Conservation (phyloP, 2,329 filamentous ascomycete genomes). For the Coniochaeta sp. region DNA sequence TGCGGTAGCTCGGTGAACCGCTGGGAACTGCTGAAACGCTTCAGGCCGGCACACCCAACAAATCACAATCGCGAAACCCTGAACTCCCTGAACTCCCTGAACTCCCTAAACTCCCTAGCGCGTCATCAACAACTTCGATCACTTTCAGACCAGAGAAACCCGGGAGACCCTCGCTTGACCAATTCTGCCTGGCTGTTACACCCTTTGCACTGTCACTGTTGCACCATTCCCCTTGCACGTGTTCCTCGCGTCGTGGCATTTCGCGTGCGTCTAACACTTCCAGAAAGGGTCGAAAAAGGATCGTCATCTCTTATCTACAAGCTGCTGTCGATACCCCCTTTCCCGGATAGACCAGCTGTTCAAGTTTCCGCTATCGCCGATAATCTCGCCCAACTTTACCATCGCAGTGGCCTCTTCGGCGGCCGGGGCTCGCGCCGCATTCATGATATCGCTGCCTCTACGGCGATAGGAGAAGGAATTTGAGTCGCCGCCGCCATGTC, state of each 20-base stretch:
- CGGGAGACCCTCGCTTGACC: background rate
- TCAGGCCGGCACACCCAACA: constrained; percentile 1
- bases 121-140: constrained; percentile 5
- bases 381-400: background rate
- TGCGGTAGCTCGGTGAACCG: background rate
- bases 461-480: background rate
- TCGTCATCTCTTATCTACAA: background rate
- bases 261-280: background rate
- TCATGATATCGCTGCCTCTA: background rate
- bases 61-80: background rate
- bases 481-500: constrained; percentile 39
- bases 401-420: background rate
- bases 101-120: constrained; percentile 4
- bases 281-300: background rate
- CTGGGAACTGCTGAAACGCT: constrained; percentile 3
- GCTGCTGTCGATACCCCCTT: background rate
- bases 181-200: background rate
- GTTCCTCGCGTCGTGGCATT: background rate
- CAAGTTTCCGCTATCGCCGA: constrained; percentile 2
- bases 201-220: background rate
- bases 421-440: background rate
- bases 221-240: background rate
- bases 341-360: background rate
- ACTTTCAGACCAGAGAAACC: background rate
- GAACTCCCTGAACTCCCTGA: constrained; percentile 3